phyloP scores from a whole-genome alignment of 140 eudicot genomes.

The Oenanthe javanica region DNA sequence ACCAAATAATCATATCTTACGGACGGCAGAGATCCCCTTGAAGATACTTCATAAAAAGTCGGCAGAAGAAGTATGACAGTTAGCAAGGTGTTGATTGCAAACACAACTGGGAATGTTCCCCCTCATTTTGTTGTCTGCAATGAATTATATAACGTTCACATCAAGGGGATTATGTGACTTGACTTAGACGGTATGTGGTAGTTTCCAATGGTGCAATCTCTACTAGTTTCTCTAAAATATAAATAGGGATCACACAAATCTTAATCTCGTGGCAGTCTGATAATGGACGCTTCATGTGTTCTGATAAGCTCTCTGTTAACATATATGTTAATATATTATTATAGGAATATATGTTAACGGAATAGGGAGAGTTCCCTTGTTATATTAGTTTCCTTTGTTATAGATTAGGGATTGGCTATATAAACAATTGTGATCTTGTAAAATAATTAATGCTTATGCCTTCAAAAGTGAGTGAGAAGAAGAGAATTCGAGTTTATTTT shows the following conservation, averaged over 20 bases:
- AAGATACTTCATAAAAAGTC: background rate
- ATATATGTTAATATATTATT: too few species aligned
- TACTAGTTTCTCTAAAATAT: background rate
- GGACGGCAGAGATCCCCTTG: background rate
- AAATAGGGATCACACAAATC: background rate
- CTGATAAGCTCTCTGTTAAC: too few species aligned
- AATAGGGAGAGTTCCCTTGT: too few species aligned
- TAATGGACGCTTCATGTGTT: background rate
- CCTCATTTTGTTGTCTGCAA: background rate
- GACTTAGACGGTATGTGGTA: slow-evolving; percentile 15
- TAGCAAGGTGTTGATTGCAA: background rate
- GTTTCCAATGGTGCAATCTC: slow-evolving; percentile 21
- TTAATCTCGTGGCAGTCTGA: background rate
- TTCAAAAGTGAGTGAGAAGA: too few species aligned
- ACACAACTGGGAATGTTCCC: background rate
- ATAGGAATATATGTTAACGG: too few species aligned
- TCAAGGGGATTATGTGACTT: background rate
- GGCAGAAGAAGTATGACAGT: background rate
- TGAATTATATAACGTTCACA: background rate
- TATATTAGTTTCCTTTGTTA: too few species aligned
- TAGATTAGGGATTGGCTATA: too few species aligned
- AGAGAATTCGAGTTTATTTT: too few species aligned
- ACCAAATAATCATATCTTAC: background rate
- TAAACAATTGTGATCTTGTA: too few species aligned
- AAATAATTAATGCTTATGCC: too few species aligned